A percentile compares a stretch with the other conserved stretches of the same genome.
phyloP scores from a whole-genome alignment of 495 filamentous ascomycete species.

The Pseudoneurospora amorphoporcata region DNA sequence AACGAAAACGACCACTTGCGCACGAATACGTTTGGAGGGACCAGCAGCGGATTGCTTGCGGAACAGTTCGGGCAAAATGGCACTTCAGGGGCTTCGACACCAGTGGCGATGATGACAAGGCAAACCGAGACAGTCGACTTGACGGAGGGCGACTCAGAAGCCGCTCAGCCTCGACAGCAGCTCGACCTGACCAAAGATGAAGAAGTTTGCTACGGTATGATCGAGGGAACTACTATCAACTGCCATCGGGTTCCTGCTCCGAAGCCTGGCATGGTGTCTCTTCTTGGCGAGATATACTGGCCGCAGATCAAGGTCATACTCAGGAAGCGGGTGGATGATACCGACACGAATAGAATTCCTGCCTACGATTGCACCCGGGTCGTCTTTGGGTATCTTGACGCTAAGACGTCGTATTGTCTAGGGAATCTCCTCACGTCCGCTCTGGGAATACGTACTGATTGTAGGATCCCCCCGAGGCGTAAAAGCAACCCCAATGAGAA shows the following conservation, averaged over 20 bases:
- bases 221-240: conserved; percentile 59
- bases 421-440: conserved; percentile 57
- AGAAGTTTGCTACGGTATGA: conserved; percentile 77
- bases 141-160: conserved; percentile 48
- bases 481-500: conserved; percentile 42
- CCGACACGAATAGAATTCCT: conserved; percentile 44
- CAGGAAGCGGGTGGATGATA: conserved; percentile 41
- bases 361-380: conserved; percentile 59
- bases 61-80: conserved; percentile 51
- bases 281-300: conserved; percentile 47
- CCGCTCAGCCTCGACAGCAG: conserved; percentile 43
- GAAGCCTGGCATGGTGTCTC: conserved; percentile 44
- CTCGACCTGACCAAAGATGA: conserved; percentile 31
- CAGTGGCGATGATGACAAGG: conserved; percentile 1
- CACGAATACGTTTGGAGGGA: conserved; percentile 31
- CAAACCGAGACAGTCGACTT: conserved; percentile 49
- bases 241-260: conserved; percentile 56
- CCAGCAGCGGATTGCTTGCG: conserved; percentile 47
- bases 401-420: conserved; percentile 54
- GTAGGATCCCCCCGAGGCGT: conserved; percentile 52
- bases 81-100: conserved; percentile 28
- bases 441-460: conserved; percentile 52
- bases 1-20: conserved; percentile 30
- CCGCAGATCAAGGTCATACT: conserved; percentile 63
- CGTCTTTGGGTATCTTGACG: conserved; percentile 66